Base-by-base conservation (phyloP, 1,139 yeast genomes). In the Debaryomyces singareniensis region DNA sequence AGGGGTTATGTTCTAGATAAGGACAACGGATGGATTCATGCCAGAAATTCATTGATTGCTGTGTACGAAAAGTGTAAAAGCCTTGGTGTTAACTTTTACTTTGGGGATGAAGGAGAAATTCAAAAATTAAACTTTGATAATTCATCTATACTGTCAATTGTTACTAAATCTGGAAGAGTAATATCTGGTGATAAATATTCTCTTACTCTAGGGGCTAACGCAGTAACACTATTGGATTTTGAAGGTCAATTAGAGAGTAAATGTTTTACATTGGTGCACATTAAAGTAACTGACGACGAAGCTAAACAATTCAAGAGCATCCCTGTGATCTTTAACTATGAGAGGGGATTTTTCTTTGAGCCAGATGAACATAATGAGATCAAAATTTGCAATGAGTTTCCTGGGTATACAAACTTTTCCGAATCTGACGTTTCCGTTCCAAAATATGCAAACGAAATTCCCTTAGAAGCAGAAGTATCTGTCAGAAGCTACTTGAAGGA, bases 241-340 rank as follows among this genome's bases (percentile, higher is more conserved):
- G 32, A 50, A 16, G 43, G 45, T 7, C 67, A 61, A 30, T 31
- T 58, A 5, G 42, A 53, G 7, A 58, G 68, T 4, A 46, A 58
- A 22, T 62, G 69, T 5, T 49, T 62, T 41, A 59, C 67, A 29
- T 53, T 66, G 12, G 68, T 67, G 0, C 72, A 66, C 38, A 51
- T 65, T 14, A 44, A 55, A 32, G 36, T 67, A 13, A 43, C 53
- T 0, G 46, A 47, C 5, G 53, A 51, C 24, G 71, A 67, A 32
- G 64, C 56, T 15, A 34, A 32, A 5, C 40, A 37, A 11, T 49
- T 55, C 14, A 53, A 47, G 35, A 45, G 46, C 16, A 51, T 58
- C 27, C 75, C 75, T 2, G 66, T 68, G 4, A 50, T 66, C 20
- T 53, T 66, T 37, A 58, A 67, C 32, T 32, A 51, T 14, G 59